A percentile compares a stretch with the other conserved stretches of the same genome.
Evolutionary conservation across 23 red algal species (phyloP).

Genomic region (Porphyridium purpureum): DNA sequence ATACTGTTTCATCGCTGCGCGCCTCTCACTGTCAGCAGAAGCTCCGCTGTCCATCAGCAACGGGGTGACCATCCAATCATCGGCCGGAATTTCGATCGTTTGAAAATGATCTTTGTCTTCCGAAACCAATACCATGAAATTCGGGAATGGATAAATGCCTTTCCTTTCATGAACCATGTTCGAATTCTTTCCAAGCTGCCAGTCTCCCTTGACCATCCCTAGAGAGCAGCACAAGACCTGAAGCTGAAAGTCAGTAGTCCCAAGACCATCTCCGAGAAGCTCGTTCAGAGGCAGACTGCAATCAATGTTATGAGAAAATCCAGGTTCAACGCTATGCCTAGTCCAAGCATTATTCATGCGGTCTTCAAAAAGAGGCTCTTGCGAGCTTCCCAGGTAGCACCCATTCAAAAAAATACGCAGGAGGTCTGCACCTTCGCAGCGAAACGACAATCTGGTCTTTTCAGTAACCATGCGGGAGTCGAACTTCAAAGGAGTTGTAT

Average conservation of each 20-base stretch:
- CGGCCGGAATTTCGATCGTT: not conserved
- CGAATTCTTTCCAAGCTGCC: conserved; percentile 36
- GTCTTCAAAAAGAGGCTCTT: conserved; percentile 59
- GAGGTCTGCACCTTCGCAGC: conserved; percentile 41
- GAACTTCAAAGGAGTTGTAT: too few relatives aligned
- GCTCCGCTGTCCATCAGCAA: conserved; percentile 4
- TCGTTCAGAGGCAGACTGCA: not conserved
- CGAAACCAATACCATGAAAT: not conserved
- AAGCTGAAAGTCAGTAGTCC: conserved; percentile 10
- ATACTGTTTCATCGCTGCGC: conserved; percentile 2
- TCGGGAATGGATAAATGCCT: conserved; percentile 23
- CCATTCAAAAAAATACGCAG: conserved; percentile 30
- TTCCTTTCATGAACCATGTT: conserved; percentile 80
- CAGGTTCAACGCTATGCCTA: conserved; percentile 10
- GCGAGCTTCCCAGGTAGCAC: conserved; percentile 8
- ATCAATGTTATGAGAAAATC: conserved; percentile 5
- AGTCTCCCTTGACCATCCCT: conserved; percentile 89
- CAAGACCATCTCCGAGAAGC: conserved; percentile 1
- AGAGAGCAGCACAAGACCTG: conserved; percentile 28
- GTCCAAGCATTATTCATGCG: conserved; percentile 70
- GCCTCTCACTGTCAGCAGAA: not conserved
- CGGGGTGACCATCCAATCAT: not conserved
- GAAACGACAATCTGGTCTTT: conserved; percentile 3
- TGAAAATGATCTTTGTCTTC: not conserved
- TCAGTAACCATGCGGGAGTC: not conserved